Conservation (phyloP, 768 basidiomycete genomes). For the Agaricus sinodeliciosus region DNA sequence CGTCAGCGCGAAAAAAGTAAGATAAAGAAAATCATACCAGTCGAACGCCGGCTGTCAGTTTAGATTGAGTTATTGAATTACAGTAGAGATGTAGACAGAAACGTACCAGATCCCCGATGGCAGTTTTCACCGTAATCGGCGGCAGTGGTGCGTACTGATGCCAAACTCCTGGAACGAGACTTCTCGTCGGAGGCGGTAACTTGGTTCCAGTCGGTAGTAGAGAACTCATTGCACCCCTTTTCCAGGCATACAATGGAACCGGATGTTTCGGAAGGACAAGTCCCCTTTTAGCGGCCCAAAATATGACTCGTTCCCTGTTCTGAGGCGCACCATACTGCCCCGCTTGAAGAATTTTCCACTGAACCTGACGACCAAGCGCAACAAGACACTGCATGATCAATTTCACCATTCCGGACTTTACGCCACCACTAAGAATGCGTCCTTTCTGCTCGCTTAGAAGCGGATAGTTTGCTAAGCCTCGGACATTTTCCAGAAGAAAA, state of each 20-base stretch:
- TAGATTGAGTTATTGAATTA: background rate
- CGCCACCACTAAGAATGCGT: slow-evolving; percentile 23
- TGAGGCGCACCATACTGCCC: slow-evolving; percentile 72
- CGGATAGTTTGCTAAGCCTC: slow-evolving; percentile 47
- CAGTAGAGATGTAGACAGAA: background rate
- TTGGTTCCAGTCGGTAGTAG: slow-evolving; percentile 38
- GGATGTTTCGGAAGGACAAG: slow-evolving; percentile 56
- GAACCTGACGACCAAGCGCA: slow-evolving; percentile 70
- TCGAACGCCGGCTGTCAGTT: background rate
- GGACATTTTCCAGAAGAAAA: slow-evolving; percentile 70
- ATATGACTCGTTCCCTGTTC: slow-evolving; percentile 57
- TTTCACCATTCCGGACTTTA: slow-evolving; percentile 58
- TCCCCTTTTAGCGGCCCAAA: slow-evolving; percentile 58
- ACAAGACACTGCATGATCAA: slow-evolving; percentile 54
- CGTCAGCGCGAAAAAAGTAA: slow-evolving; percentile 5
- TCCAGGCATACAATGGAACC: slow-evolving; percentile 51
- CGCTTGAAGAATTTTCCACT: slow-evolving; percentile 59
- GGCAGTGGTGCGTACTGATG: slow-evolving; percentile 58
- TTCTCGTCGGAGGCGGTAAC: slow-evolving; percentile 37
- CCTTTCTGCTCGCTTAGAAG: slow-evolving; percentile 29
- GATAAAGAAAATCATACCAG: slow-evolving; percentile 1
- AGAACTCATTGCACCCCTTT: slow-evolving; percentile 22
- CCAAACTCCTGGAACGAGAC: slow-evolving; percentile 25
- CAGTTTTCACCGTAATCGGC: slow-evolving; percentile 54
- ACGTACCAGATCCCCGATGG: slow-evolving; percentile 65